phyloP scores from a whole-genome alignment of 176 grass and related monocot genomes.

The Neostapfia colusana region DNA sequence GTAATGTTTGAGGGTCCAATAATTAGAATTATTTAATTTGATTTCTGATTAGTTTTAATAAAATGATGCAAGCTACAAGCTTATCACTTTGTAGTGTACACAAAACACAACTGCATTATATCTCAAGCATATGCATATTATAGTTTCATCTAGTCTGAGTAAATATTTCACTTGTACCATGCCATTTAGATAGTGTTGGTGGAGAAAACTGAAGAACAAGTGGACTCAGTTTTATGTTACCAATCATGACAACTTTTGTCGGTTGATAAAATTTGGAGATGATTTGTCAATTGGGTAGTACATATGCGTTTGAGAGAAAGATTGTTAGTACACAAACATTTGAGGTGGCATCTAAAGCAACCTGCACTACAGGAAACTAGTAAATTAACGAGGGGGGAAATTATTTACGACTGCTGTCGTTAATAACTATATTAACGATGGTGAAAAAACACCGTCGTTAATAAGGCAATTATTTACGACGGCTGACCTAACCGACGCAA shows the following conservation, averaged over 20 bases:
- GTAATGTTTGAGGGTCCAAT: constrained; percentile 16
- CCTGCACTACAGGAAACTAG: too few species aligned
- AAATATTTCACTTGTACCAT: not conserved
- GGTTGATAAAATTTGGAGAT: constrained; percentile 14
- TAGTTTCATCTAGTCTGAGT: constrained; percentile 1
- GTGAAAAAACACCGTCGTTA: too few species aligned
- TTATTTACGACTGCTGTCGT: too few species aligned
- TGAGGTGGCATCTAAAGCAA: too few species aligned
- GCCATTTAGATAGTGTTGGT: not conserved
- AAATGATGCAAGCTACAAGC: not conserved
- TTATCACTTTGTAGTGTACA: not conserved
- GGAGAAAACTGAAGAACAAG: not conserved
- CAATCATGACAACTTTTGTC: constrained; percentile 1
- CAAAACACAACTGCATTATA: not conserved
- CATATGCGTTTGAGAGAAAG: too few species aligned
- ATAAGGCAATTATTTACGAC: too few species aligned
- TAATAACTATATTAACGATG: too few species aligned
- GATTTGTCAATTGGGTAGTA: too few species aligned
- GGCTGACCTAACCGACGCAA: too few species aligned
- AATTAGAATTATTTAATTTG: constrained; percentile 1
- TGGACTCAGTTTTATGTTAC: constrained; percentile 11
- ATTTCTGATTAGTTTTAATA: not conserved
- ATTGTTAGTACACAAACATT: too few species aligned
- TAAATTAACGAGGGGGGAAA: too few species aligned
- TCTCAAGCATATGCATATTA: not conserved